phyloP scores from a whole-genome alignment of 2,329 filamentous ascomycete genomes.

The Cladosporium sp. region DNA sequence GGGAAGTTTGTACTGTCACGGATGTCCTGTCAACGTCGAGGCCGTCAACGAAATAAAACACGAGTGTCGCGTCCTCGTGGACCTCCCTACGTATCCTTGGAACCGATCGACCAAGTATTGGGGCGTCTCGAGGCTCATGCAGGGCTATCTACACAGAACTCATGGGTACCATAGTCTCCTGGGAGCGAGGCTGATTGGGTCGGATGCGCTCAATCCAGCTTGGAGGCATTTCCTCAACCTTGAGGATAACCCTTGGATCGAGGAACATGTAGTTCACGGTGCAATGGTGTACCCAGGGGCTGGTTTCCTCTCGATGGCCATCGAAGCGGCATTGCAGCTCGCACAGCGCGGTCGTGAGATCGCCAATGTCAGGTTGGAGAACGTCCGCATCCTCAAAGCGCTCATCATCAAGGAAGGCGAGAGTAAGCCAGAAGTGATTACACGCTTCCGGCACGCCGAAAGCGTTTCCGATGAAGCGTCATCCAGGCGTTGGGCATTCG shows the following conservation, averaged over 20 bases:
- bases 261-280: not conserved
- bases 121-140: conserved; percentile 1
- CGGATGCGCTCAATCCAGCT: not conserved
- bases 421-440: conserved; percentile 51
- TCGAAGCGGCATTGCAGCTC: conserved; percentile 23
- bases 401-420: conserved; percentile 52
- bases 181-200: conserved; percentile 26
- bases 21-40: not conserved
- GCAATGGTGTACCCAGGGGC: conserved; percentile 21
- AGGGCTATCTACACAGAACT: conserved; percentile 19
- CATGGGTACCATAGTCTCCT: conserved; percentile 49
- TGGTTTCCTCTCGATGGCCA: conserved; percentile 23
- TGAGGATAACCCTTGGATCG: not conserved
- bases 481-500: not conserved
- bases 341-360: conserved; percentile 40
- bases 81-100: conserved; percentile 6
- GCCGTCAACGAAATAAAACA: not conserved
- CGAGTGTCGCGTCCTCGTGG: not conserved
- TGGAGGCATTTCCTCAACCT: conserved; percentile 4
- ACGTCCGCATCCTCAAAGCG: conserved; percentile 52
- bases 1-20: not conserved
- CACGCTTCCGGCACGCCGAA: not conserved
- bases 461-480: not conserved
- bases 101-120: conserved; percentile 20
- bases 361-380: conserved; percentile 33